Base-by-base conservation (phyloP, 202 grass and related monocot genomes). In the Digitaria exilis region DNA sequence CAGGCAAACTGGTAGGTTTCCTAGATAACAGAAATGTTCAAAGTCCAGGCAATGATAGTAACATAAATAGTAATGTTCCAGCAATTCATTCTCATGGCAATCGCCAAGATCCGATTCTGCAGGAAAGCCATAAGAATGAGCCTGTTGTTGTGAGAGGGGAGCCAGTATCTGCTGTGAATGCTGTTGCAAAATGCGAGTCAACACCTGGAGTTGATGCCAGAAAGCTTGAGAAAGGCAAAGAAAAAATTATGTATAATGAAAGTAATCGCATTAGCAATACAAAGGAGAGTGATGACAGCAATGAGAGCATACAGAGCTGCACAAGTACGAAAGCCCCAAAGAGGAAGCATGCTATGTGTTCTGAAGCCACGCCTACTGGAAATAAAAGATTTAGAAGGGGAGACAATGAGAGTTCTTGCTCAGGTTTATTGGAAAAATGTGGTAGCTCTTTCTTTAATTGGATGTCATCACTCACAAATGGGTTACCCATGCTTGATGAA, bases 291-390 rank as follows among this genome's bases (percentile, higher is more conserved):
- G 84, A 90, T 83, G 84, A 90, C 62, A 94, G 88, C 85, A 94
- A 85, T 88, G 96, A 95, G 70, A 98, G 90, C 86, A 87, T 90
- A 69, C 85, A 98, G 84, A 98, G 96, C 70, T 93, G 81, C 46
- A 67, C 75, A 41, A 82, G 77, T 75, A 84, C 48, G 54, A 92
- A 88, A 76, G 43, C 66, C 35, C 87, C 77, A 34, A 98, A 91
- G 83, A 41, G 91, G 71, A 94, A 93, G 63, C 56, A 90, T 73
- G 80, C 30, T 0, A 69, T 58, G 37, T 51, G 50, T 79, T 98
- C 77, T 32, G 67, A 73, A 24, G 60, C 13, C 22, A 84, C 81
- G 22, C 66, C 78, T 76, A 86, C 75, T 77, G 50, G 86, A 56
- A 91, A 48, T 64, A 98, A 95, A 88, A 88, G 80, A 76, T 71